Percentiles rank a stretch among this genome's conserved stretches.
These are phyloP conservation scores for Scopulariopsis brevicaulis DNA, from an alignment of 2,329 filamentous ascomycete species.

Conservation along the genomic window DNA sequence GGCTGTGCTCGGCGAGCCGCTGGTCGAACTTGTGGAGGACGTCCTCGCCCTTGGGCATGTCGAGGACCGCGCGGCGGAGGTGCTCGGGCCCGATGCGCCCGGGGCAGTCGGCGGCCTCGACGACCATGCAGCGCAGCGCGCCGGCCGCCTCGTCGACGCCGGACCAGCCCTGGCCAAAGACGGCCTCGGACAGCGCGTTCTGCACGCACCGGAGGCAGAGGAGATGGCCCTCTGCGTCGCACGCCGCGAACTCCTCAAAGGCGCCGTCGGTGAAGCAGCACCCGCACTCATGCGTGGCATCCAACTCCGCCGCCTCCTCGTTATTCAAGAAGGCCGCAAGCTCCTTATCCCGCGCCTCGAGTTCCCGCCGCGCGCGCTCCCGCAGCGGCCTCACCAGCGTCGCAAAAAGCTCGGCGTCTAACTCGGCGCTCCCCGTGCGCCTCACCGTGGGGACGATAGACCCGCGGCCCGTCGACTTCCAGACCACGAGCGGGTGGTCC, in stretches of 20 bases:
- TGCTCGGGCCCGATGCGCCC: constrained; percentile 62
- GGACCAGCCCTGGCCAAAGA: constrained; percentile 89
- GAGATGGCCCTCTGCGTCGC: constrained; percentile 56
- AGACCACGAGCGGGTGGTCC: constrained; percentile 50
- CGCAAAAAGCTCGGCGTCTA: constrained; percentile 50
- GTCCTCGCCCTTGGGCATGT: constrained; percentile 58
- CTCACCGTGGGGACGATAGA: constrained; percentile 50
- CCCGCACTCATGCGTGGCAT: constrained; percentile 56
- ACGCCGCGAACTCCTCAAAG: constrained; percentile 67
- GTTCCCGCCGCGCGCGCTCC: constrained; percentile 25
- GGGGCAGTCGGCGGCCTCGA: constrained; percentile 56
- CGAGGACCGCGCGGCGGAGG: constrained; percentile 60
- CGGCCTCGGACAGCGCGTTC: constrained; percentile 69
- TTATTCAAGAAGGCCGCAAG: constrained; percentile 43
- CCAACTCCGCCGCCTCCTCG: constrained; percentile 44
- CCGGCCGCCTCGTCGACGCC: constrained; percentile 59
- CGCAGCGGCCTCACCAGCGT: constrained; percentile 45
- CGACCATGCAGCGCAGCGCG: constrained; percentile 74
- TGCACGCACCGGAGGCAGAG: constrained; percentile 77
- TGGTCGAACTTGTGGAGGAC: constrained; percentile 67
- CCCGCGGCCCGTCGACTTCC: constrained; percentile 44
- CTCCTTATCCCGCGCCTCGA: constrained; percentile 37
- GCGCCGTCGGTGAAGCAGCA: constrained; percentile 64
- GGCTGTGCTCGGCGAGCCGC: constrained; percentile 63
- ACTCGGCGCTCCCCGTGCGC: constrained; percentile 52